Base-by-base conservation (phyloP, 805 yeast species). In the Komagataella populi region DNA sequence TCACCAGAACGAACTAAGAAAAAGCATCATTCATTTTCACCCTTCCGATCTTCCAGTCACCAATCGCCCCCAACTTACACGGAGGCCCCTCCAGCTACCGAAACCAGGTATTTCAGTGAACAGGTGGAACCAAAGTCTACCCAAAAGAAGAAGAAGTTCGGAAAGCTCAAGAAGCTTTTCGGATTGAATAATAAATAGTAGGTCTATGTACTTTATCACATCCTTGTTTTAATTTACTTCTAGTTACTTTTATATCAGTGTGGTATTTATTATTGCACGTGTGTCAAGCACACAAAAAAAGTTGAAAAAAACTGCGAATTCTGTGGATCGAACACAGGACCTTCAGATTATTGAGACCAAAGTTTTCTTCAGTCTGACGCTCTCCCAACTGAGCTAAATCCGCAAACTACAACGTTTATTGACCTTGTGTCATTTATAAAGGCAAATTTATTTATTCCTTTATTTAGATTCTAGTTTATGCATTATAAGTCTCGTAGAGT, bases 81-180 rank as follows among this genome's bases (percentile, higher is more conserved):
- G 4, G 39, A 30, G 14, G 39, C 39, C 14, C 39, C 39, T 2
- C 39, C 39, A 10, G n/a, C 12, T 10, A 30, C 39, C 8, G 39
- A 30, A 30, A 30, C 39, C 39, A 30, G 39, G 14, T 30, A 30
- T 30, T 30, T 30, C 52, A 62, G 66, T 50, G 64, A 60, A 49
- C 63, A 59, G 46, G 55, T 55, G 23, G 49, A 14, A 14, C 39
- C 16, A 36, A 30, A 46, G 45, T 45, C 22, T 12, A 59, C 57
- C 18, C 60, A 59, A 46, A 64, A 66, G 58, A 67, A 67, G 56
- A 61, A 62, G 53, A 58, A 62, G 22, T 66, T 65, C 49, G 63
- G 64, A 14, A 64, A 60, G 53, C 62, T 68, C 45, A 65, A 67
- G 51, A 68, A 64, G 55, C 52, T 68, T 18, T 68, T 68, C 53